Percentiles rank a stretch among this genome's conserved stretches.
These are phyloP conservation scores for Solanum hybrid DNA, from an alignment of 305 asterid genomes.

Conservation along the genomic window DNA sequence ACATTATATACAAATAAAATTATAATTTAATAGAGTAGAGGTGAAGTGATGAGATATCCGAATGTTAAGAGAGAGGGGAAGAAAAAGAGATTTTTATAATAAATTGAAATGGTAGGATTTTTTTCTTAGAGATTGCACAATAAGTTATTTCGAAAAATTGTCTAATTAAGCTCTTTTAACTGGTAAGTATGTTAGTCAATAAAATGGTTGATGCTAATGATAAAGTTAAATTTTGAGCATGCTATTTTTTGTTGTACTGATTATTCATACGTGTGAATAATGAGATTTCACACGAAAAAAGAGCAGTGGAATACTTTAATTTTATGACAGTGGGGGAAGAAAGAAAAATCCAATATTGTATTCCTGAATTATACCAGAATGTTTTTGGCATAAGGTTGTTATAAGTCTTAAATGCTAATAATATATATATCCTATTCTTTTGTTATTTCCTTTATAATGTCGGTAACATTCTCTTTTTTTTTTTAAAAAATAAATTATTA, in stretches of 20 bases:
- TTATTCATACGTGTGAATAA: background rate
- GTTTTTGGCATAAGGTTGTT: conserved; percentile 2
- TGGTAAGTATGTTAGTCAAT: background rate
- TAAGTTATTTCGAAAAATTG: background rate
- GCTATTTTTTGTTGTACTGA: background rate
- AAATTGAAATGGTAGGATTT: no score
- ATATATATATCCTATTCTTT: background rate
- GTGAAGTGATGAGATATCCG: background rate
- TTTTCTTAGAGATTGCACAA: background rate
- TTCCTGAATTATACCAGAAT: background rate
- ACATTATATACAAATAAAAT: no score
- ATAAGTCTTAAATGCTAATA: background rate
- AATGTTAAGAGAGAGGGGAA: background rate
- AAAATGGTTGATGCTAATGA: background rate
- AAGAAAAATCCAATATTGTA: background rate
- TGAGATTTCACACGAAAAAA: background rate
- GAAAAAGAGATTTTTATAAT: no score
- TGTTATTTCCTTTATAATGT: background rate
- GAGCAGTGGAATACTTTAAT: background rate
- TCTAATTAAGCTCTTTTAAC: background rate
- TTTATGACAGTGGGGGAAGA: background rate
- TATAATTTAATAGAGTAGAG: no score
- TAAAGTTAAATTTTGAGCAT: background rate
- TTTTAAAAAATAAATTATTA: background rate
- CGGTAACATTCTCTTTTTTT: background rate